Conservation (phyloP, 1,139 yeast species). For the Candida pseudocylindracea region DNA sequence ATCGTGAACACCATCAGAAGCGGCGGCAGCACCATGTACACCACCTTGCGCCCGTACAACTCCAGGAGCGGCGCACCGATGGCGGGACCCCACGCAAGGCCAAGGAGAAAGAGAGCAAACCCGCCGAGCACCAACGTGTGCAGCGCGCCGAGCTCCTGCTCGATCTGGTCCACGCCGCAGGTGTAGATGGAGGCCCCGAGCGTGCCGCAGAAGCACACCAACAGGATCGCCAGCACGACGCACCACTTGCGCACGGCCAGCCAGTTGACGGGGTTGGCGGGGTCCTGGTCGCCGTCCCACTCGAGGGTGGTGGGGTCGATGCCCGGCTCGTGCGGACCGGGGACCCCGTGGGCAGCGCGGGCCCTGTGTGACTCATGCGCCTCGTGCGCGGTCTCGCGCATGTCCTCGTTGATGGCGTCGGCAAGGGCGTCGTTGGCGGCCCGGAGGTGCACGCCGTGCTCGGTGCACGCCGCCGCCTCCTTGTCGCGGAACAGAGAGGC, state of each 20-base stretch:
- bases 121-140: conserved; percentile 17
- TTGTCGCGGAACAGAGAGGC: no score
- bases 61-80: conserved; percentile 1
- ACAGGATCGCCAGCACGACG: conserved; percentile 16
- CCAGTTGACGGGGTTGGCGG: conserved; percentile 45
- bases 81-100: conserved; percentile 1
- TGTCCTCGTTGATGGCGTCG: no score
- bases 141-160: conserved; percentile 15
- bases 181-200: conserved; percentile 1
- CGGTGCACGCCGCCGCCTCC: no score
- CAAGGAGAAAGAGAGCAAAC: conserved; percentile 1
- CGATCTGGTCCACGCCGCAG: not conserved
- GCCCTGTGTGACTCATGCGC: no score
- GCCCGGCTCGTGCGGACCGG: no score
- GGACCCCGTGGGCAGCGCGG: no score
- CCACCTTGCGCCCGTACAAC: conserved; percentile 18
- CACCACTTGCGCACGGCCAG: conserved; percentile 14
- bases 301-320: conserved; percentile 7
- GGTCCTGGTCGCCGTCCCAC: conserved; percentile 39
- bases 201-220: conserved; percentile 2
- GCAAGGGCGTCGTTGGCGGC: no score
- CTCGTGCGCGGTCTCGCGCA: no score
- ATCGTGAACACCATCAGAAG: conserved; percentile 49
- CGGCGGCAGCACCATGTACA: conserved; percentile 24
- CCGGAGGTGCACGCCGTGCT: no score